Base-by-base conservation (phyloP, 495 filamentous ascomycete genomes). In the Penicillium salamii region DNA sequence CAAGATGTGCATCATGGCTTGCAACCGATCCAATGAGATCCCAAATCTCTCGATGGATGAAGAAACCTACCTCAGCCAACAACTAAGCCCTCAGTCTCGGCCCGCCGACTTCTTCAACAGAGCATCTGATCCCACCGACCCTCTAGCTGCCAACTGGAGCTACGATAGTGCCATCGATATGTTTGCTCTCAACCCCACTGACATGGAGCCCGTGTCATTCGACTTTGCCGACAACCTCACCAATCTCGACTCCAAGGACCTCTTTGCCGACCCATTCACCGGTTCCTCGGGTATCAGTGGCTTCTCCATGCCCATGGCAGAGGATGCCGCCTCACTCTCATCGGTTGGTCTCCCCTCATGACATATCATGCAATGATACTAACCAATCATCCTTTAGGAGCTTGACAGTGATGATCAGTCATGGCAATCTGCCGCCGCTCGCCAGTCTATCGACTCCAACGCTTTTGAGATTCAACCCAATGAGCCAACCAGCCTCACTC, bases 321-420 rank as follows among this genome's bases (percentile, higher is more conserved):
- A 74, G 24, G 71, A 72, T 19, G 47, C 53, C 18, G 60, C 55
- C 13, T 69, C 66, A 2, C 51, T 67, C 17, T 68, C 68, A 44
- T 73, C 68, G 24, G 70, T 74, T 68, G 9, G 46, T 20, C 9
- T 20, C 14, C n/a, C 2, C 3, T 15, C 26, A 42, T 18, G 13
- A 20, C 23, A 21, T 39, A 33, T 52, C 60, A 56, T 18, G 33
- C n/a, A 9, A 12, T 35, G 21, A 6, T 21, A 7, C 20, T 50
- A n/a, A 12, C 45, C 51, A 32, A 43, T 14, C 19, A 41, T 11
- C 2, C 2, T 41, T 0, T 6, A 71, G 71, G 70, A 72, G 11
- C 49, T 68, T 15, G 69, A 74, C 52, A 74, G 71, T 55, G 71
- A 74, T 49, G 71, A 74, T 46, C 71, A 70, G 35, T 52, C 67